These are phyloP conservation scores for Septoria linicola DNA, from an alignment of 2,329 filamentous ascomycete genomes.

Conservation along the genomic window DNA sequence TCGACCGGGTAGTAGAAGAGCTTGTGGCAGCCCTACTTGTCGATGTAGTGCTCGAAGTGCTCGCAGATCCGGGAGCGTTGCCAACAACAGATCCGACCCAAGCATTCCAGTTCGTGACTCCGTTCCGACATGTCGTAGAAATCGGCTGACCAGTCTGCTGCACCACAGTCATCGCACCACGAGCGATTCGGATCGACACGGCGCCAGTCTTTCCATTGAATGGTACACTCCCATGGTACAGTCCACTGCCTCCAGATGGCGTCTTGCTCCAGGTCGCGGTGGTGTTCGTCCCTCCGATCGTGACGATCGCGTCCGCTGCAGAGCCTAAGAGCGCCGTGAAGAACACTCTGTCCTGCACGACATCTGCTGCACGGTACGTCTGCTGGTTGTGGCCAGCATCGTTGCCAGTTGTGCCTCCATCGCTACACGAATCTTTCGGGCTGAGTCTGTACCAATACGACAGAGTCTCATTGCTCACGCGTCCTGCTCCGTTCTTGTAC, in stretches of 20 bases:
- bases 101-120: constrained; percentile 28
- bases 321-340: constrained; percentile 39
- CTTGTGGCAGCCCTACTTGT: background rate
- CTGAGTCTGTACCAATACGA: constrained; percentile 48
- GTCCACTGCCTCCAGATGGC: constrained; percentile 18
- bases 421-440: constrained; percentile 37
- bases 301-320: constrained; percentile 38
- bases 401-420: constrained; percentile 42
- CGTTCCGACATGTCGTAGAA: constrained; percentile 27
- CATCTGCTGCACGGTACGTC: constrained; percentile 29
- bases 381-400: constrained; percentile 34
- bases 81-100: constrained; percentile 21
- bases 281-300: constrained; percentile 40
- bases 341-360: constrained; percentile 49
- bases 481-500: constrained; percentile 48
- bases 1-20: constrained; percentile 6
- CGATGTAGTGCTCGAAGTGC: constrained; percentile 4
- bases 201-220: constrained; percentile 42
- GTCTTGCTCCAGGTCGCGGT: constrained; percentile 24
- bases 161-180: constrained; percentile 31
- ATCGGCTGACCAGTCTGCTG: constrained; percentile 43
- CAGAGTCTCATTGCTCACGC: constrained; percentile 37
- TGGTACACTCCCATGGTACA: constrained; percentile 31
- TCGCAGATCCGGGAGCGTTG: background rate
- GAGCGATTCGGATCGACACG: constrained; percentile 40